Conservation (phyloP, 2,329 filamentous ascomycete species). For the Penicillium palitans region DNA sequence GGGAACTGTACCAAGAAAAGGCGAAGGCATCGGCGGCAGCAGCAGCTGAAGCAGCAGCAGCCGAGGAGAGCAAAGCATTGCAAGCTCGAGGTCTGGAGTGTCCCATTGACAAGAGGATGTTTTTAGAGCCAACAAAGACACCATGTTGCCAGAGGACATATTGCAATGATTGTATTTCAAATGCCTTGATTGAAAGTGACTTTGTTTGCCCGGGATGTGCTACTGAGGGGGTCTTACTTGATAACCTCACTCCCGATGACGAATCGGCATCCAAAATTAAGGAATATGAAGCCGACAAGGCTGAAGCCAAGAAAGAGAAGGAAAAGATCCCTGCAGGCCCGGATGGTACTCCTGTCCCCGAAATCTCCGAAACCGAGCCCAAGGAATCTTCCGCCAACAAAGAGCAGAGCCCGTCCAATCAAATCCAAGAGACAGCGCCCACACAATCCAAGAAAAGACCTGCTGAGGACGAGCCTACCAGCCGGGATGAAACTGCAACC, state of each 20-base stretch:
- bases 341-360: constrained; percentile 24
- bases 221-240: constrained; percentile 86
- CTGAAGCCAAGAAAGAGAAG: constrained; percentile 46
- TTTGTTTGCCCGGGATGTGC: constrained; percentile 92
- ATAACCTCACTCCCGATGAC: constrained; percentile 82
- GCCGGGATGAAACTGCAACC: constrained; percentile 50
- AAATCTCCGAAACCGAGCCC: constrained; percentile 14
- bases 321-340: constrained; percentile 37
- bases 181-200: constrained; percentile 97
- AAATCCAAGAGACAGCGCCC: constrained; percentile 34
- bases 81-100: constrained; percentile 88
- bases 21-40: constrained; percentile 81
- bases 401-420: constrained; percentile 33
- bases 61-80: constrained; percentile 79
- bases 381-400: constrained; percentile 16
- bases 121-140: constrained; percentile 98
- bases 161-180: constrained; percentile 99
- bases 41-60: constrained; percentile 74
- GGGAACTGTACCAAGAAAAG: constrained; percentile 96
- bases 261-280: constrained; percentile 77
- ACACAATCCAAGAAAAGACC: constrained; percentile 71
- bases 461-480: constrained; percentile 65
- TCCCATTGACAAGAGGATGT: constrained; percentile 95
- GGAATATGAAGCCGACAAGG: constrained; percentile 63
- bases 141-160: constrained; percentile 98